Percentiles rank a stretch among this genome's conserved stretches.
phyloP scores from a whole-genome alignment of 225 moss, liverwort and hornwort genomes.

The Physcomitrellopsis africana region DNA sequence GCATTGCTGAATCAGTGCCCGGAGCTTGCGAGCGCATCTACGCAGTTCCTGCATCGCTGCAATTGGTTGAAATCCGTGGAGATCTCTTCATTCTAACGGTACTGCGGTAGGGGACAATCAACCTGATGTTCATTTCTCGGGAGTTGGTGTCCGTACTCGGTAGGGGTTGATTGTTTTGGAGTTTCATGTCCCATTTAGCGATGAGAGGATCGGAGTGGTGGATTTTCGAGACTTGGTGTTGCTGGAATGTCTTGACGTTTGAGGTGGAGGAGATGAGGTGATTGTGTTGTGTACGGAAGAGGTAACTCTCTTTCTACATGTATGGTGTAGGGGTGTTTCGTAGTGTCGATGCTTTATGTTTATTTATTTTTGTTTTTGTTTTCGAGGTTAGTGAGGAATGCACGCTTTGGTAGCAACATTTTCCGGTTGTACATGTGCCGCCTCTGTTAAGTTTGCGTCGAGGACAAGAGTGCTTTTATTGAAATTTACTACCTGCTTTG shows the following conservation, averaged over 20 bases:
- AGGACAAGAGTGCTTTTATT: conserved; percentile 7
- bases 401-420: conserved; percentile 21
- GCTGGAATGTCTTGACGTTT: neutral
- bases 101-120: no score
- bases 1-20: no score
- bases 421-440: neutral
- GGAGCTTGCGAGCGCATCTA: no score
- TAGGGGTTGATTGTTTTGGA: no score
- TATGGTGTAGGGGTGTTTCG: neutral
- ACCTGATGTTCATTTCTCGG: no score
- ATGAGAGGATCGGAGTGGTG: neutral
- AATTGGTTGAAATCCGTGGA: no score
- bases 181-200: neutral
- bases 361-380: conserved; percentile 2
- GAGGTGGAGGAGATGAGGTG: conserved; percentile 16
- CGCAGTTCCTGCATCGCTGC: no score
- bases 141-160: no score
- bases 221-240: neutral
- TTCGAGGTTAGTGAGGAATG: conserved; percentile 12
- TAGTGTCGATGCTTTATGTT: neutral
- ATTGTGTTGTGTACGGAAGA: conserved; percentile 12
- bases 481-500: neutral
- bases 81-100: no score
- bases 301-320: neutral
- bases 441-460: conserved; percentile 9